These are phyloP conservation scores for Fibroporia radiculosa DNA, from an alignment of 768 basidiomycete species.

Conservation along the genomic window DNA sequence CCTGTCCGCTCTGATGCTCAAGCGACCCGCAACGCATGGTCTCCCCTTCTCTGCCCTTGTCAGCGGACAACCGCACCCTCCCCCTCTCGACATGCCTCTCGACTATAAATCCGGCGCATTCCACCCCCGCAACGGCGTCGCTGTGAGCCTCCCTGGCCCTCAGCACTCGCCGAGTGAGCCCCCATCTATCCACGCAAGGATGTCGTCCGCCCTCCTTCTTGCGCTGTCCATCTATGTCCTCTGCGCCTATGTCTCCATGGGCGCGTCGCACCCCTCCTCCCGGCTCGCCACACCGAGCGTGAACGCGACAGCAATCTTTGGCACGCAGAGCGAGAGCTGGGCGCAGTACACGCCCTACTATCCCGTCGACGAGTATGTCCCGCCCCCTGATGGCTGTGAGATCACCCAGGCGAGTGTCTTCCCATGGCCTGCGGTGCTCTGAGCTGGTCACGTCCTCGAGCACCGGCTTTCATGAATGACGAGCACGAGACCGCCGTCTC, in stretches of 20 bases:
- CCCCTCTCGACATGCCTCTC: neutral
- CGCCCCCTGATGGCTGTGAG: conserved; percentile 41
- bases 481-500: too few relatives aligned
- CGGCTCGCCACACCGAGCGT: neutral
- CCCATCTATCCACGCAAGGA: neutral
- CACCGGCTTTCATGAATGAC: too few relatives aligned
- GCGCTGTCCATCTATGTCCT: conserved; percentile 1
- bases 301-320: neutral
- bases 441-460: too few relatives aligned
- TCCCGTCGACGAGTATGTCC: conserved; percentile 35
- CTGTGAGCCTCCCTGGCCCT: neutral
- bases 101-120: neutral
- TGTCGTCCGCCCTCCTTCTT: neutral
- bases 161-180: neutral
- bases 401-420: conserved; percentile 47
- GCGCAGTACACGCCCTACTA: conserved; percentile 57
- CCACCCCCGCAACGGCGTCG: neutral
- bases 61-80: too few relatives aligned
- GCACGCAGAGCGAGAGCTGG: conserved; percentile 29
- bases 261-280: neutral
- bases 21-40: neutral
- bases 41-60: too few relatives aligned
- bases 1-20: neutral
- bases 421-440: too few relatives aligned
- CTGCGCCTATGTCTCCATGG: conserved; percentile 1